Evolutionary conservation across 345 rosid genomes (phyloP).

Genomic region (Jatropha curcas): DNA sequence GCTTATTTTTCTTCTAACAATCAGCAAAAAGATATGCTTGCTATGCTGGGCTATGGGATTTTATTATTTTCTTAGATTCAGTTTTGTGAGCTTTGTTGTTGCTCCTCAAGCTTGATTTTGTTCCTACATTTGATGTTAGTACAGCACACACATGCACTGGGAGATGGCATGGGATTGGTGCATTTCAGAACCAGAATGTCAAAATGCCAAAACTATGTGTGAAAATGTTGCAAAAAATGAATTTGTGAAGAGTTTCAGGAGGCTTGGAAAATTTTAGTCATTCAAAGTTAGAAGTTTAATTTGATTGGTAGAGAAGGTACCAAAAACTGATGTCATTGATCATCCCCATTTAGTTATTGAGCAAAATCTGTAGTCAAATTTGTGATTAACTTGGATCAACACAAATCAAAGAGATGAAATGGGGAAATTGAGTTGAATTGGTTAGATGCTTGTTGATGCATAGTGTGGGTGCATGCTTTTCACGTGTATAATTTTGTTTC

Average conservation of each 20-base stretch:
- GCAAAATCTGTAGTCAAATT: no score
- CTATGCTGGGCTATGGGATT: not conserved
- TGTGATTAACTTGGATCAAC: not conserved
- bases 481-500: no score
- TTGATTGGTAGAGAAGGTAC: not conserved
- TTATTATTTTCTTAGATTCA: not conserved
- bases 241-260: not conserved
- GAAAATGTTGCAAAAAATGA: not conserved
- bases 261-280: not conserved
- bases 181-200: not conserved
- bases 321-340: not conserved
- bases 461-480: not conserved
- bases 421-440: not conserved
- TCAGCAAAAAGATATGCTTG: no score
- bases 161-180: not conserved
- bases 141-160: not conserved
- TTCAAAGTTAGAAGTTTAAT: not conserved
- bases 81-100: constrained; percentile 1
- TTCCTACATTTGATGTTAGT: not conserved
- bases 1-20: not conserved
- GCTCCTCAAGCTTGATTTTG: not conserved
- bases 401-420: not conserved
- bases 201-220: not conserved
- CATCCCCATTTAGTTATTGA: not conserved
- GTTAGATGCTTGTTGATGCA: not conserved